Evolutionary conservation across 2,329 filamentous ascomycete genomes (phyloP).

Genomic region (Hyphodiscus sp.): DNA sequence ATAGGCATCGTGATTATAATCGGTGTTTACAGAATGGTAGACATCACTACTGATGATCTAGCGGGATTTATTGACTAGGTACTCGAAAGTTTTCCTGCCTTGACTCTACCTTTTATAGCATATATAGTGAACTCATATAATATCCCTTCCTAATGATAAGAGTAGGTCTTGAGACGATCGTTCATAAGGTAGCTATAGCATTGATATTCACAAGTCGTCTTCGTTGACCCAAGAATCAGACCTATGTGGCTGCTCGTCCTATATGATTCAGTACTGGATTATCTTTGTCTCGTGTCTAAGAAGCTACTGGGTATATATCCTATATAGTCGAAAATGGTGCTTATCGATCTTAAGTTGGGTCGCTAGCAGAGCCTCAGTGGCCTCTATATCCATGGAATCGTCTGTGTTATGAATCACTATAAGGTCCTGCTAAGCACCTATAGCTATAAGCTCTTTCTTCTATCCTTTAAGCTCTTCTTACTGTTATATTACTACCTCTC

Average conservation of each 20-base stretch:
- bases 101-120: conserved; percentile 7
- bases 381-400: conserved; percentile 11
- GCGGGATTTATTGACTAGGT: conserved; percentile 11
- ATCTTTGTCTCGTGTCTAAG: conserved; percentile 10
- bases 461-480: background rate
- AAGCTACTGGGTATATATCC: conserved; percentile 3
- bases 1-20: background rate
- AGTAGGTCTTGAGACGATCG: conserved; percentile 14
- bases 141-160: conserved; percentile 3
- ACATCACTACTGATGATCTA: conserved; percentile 6
- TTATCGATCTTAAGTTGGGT: conserved; percentile 3
- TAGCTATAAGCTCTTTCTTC: conserved; percentile 6
- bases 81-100: conserved; percentile 20
- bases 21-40: background rate
- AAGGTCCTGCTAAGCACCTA: conserved; percentile 12
- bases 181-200: conserved; percentile 10
- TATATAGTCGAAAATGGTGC: conserved; percentile 12
- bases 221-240: conserved; percentile 19
- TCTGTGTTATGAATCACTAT: conserved; percentile 6
- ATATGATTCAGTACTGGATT: conserved; percentile 10
- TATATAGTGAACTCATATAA: conserved; percentile 15
- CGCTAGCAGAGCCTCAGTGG: conserved; percentile 11
- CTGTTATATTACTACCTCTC: conserved; percentile 8
- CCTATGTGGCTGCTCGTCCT: conserved; percentile 15
- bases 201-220: conserved; percentile 16